A percentile compares a stretch with the other conserved stretches of the same genome.
Conservation (phyloP, 2,329 filamentous ascomycete species). For the Arthrobotrys megalospora region DNA sequence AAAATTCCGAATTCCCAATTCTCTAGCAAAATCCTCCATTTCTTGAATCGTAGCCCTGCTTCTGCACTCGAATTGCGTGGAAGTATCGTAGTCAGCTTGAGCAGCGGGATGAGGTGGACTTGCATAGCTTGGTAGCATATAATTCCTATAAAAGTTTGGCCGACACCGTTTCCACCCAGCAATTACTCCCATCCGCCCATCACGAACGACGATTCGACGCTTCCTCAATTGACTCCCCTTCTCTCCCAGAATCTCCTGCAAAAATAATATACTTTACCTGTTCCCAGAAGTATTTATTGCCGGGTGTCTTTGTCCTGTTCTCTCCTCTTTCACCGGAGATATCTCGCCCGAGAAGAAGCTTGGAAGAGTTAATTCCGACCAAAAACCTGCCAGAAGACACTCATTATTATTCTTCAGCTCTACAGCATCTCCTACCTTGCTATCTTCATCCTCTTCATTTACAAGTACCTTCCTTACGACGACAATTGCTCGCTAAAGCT, state of each 20-base stretch:
- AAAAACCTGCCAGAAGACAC: too few relatives aligned
- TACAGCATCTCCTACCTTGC: background rate
- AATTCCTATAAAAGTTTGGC: too few relatives aligned
- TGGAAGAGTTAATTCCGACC: background rate
- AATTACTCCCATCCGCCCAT: background rate
- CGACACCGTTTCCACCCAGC: too few relatives aligned
- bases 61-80: slow-evolving; percentile 7
- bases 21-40: background rate
- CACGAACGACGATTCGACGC: background rate
- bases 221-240: too few relatives aligned
- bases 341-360: slow-evolving; percentile 6
- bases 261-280: too few relatives aligned
- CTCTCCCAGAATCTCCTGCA: too few relatives aligned
- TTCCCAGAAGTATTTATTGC: too few relatives aligned
- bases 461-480: slow-evolving; percentile 2
- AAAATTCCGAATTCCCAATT: slow-evolving; percentile 34
- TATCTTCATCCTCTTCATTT: background rate
- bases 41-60: background rate
- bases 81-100: background rate
- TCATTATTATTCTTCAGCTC: too few relatives aligned
- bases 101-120: too few relatives aligned
- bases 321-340: too few relatives aligned
- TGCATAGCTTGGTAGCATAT: background rate
- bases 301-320: too few relatives aligned
- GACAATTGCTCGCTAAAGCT: slow-evolving; percentile 25